These are phyloP conservation scores for Dothidotthia symphoricarpi DNA, from an alignment of 2,329 filamentous ascomycete species.

Conservation along the genomic window DNA sequence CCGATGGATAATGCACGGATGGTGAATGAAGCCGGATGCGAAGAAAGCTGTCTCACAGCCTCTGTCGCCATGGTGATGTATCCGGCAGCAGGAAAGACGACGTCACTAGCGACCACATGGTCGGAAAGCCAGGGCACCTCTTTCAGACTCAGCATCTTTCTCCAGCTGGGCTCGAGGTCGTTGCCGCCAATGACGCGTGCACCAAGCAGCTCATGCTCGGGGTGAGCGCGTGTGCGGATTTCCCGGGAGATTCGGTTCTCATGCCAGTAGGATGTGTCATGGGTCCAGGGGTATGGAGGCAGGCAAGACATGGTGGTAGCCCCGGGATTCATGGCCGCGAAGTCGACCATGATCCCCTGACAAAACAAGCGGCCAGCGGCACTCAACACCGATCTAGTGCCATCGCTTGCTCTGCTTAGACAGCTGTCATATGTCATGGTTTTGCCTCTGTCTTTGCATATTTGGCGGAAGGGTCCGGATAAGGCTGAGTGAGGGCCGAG, in stretches of 20 bases:
- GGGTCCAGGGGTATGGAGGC: constrained; percentile 16
- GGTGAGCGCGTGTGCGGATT: constrained; percentile 2
- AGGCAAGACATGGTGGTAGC: constrained; percentile 4
- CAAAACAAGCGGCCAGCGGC: neutral
- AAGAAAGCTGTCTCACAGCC: constrained; percentile 7
- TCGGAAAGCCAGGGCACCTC: constrained; percentile 48
- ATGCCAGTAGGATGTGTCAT: constrained; percentile 15
- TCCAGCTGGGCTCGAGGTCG: constrained; percentile 2
- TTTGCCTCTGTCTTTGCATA: neutral
- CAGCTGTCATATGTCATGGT: constrained; percentile 6
- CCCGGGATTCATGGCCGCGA: neutral
- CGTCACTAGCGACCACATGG: constrained; percentile 33
- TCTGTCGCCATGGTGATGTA: constrained; percentile 10
- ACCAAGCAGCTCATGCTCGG: constrained; percentile 16
- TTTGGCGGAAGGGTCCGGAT: constrained; percentile 12
- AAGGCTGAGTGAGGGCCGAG: constrained; percentile 16
- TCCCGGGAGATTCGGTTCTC: constrained; percentile 10
- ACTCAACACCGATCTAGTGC: neutral
- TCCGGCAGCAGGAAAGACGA: constrained; percentile 24
- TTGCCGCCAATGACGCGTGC: neutral
- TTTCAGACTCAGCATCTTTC: constrained; percentile 28
- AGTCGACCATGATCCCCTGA: constrained; percentile 3
- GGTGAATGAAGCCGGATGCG: neutral
- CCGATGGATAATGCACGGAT: neutral
- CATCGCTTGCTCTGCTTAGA: constrained; percentile 2